Percentiles rank a stretch among this genome's conserved stretches.
phyloP scores from a whole-genome alignment of 2,329 filamentous ascomycete genomes.

The Diplodia scrobiculata region DNA sequence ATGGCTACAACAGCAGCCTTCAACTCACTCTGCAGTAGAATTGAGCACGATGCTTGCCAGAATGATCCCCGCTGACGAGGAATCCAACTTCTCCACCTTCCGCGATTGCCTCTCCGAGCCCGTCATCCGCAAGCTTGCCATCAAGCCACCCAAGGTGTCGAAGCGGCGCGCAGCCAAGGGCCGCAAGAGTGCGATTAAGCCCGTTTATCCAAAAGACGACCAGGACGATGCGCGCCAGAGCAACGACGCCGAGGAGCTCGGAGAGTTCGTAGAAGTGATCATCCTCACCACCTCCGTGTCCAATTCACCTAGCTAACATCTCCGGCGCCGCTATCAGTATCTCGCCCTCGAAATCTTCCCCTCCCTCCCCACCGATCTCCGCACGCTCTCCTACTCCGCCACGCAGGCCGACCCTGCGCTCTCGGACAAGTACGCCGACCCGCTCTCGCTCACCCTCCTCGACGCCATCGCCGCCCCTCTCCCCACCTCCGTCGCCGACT shows the following conservation, averaged over 20 bases:
- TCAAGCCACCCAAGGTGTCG: conserved; percentile 45
- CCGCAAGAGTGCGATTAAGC: conserved; percentile 45
- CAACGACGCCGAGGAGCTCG: conserved; percentile 65
- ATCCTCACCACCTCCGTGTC: background rate
- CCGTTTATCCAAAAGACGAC: conserved; percentile 9
- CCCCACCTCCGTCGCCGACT: conserved; percentile 65
- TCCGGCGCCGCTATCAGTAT: conserved; percentile 54
- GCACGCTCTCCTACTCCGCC: conserved; percentile 62
- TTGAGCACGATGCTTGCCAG: background rate
- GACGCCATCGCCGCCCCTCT: conserved; percentile 57
- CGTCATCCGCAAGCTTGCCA: conserved; percentile 63
- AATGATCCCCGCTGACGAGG: conserved; percentile 21
- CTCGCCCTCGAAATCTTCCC: conserved; percentile 70
- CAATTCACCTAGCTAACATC: conserved; percentile 2
- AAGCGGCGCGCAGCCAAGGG: conserved; percentile 53
- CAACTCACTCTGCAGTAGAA: background rate
- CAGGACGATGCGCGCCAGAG: conserved; percentile 26
- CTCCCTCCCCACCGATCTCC: conserved; percentile 63
- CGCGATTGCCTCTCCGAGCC: conserved; percentile 72
- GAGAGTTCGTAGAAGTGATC: conserved; percentile 72
- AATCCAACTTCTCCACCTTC: conserved; percentile 66
- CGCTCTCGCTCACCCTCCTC: conserved; percentile 57
- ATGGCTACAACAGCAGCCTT: background rate
- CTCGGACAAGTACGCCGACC: conserved; percentile 59
- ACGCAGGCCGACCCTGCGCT: conserved; percentile 56